Evolutionary conservation across 805 yeast species (phyloP), one percentile per base, ranked within the genome.

Genomic region (Candida vartiovaarae): DNA sequence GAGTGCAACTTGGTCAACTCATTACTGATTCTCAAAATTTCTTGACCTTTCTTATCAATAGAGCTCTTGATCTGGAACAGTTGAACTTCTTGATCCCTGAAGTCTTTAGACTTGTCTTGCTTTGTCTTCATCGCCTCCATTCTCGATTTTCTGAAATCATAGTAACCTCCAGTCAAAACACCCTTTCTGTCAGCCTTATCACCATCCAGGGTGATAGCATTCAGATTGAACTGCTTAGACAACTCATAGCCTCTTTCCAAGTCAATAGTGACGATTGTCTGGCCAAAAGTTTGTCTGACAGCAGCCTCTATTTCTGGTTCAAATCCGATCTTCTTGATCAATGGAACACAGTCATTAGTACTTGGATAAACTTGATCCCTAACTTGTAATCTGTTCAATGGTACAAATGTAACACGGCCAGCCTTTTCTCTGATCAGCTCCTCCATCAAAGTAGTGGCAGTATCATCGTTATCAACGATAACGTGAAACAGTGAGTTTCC

Each of bases 371-470:
- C 54, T 11, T 71, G 62, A 8, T 61, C 57, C 30, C 61, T 56
- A 24, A 72, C 68, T 0, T 43, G 40, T 11, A 93, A 56, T 53
- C 95, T 70, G 57, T 89, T 87, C 49, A 93, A 66, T 1, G 99
- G 98, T 69, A 93, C 80, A 54, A 93, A 89, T 0, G 98, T 88
- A 0, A 85, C 90, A 55, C 96, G 73, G 2, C 98, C 98, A 5
- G 82, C 73, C 48, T 77, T 79, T 47, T 76, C 78, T 41, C 83
- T 69, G 5, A 73, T 72, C 45, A 93, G 68, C 58, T 87, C 89
- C 36, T 82, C 82, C 84, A 90, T 84, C 3, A 91, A 62, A 15
- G 76, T 60, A 8, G 87, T 71, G 0, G 97, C 98, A 3, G 95
- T 86, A 41, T 75, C 80, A 48, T 91, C 96, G 35, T 73, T 80